These are phyloP conservation scores for Helianthus annuus DNA, from an alignment of 129 eudicot species.

Conservation along the genomic window DNA sequence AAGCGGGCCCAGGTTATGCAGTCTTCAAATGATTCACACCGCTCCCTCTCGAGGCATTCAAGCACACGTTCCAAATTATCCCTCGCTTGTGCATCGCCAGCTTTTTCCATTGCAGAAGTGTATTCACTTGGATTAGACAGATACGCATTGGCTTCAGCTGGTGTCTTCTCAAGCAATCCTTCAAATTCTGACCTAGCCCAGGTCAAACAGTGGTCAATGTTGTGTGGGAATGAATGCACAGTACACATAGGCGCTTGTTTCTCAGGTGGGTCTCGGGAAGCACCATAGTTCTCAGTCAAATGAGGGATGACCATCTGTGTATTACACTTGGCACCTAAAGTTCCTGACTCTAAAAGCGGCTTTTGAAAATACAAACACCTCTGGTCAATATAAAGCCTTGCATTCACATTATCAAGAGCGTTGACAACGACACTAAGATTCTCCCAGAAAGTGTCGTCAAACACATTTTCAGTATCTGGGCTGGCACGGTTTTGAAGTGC, in stretches of 20 bases:
- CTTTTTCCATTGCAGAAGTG: conserved; percentile 58
- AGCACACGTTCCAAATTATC: conserved; percentile 86
- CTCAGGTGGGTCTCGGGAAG: conserved; percentile 97
- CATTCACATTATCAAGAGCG: conserved; percentile 88
- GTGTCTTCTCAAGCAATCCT: conserved; percentile 89
- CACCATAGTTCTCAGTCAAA: conserved; percentile 90
- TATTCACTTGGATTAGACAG: conserved; percentile 67
- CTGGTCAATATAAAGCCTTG: conserved; percentile 88
- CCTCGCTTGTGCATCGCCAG: conserved; percentile 95
- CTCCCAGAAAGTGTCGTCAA: conserved; percentile 83
- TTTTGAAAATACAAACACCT: conserved; percentile 91
- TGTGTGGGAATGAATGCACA: conserved; percentile 92
- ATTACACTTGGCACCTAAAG: conserved; percentile 93
- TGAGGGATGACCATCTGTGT: conserved; percentile 97
- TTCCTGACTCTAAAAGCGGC: conserved; percentile 92
- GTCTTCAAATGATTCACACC: conserved; percentile 72
- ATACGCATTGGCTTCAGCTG: conserved; percentile 88
- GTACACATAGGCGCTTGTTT: conserved; percentile 97
- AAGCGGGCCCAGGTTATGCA: conserved; percentile 92
- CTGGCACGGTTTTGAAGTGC: conserved; percentile 93
- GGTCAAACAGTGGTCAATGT: conserved; percentile 93
- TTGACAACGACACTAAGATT: conserved; percentile 72
- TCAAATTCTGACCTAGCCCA: conserved; percentile 99
- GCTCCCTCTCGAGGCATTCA: conserved; percentile 78
- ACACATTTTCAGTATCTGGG: conserved; percentile 83